Evolutionary conservation across 345 rosid genomes (phyloP).

Genomic region (Xanthoceras sorbifolium): DNA sequence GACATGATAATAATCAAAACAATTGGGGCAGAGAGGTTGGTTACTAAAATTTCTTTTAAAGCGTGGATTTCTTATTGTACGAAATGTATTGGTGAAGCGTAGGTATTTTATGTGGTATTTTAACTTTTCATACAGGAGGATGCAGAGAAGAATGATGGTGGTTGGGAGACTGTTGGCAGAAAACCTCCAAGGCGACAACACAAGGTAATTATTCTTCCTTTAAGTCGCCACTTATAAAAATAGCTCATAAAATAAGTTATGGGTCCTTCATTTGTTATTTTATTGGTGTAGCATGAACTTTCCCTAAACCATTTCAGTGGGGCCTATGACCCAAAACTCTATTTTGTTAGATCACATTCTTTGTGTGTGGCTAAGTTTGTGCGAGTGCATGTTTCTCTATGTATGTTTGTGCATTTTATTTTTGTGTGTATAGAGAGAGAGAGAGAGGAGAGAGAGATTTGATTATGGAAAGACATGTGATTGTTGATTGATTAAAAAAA

Average conservation of each 20-base stretch:
- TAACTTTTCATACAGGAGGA: slow-evolving; percentile 35
- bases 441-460: not conserved
- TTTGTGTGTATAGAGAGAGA: not conserved
- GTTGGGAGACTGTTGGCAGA: slow-evolving; percentile 82
- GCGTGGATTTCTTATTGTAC: not conserved
- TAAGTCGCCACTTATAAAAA: not conserved
- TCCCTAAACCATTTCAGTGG: not conserved
- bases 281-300: not conserved
- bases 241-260: not conserved
- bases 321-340: not conserved
- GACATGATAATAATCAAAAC: slow-evolving; percentile 28
- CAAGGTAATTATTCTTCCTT: slow-evolving; percentile 42
- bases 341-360: not conserved
- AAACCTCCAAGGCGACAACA: slow-evolving; percentile 59
- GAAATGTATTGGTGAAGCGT: not conserved
- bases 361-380: not conserved
- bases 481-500: no score
- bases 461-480: no score
- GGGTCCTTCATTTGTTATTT: not conserved
- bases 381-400: no score
- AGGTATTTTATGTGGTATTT: not conserved
- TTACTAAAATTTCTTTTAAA: not conserved
- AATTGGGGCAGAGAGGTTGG: slow-evolving; percentile 40
- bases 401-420: no score
- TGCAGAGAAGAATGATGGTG: slow-evolving; percentile 47